Base-by-base conservation (phyloP, 805 yeast species). In the Suhomyces tanzawaensis region DNA sequence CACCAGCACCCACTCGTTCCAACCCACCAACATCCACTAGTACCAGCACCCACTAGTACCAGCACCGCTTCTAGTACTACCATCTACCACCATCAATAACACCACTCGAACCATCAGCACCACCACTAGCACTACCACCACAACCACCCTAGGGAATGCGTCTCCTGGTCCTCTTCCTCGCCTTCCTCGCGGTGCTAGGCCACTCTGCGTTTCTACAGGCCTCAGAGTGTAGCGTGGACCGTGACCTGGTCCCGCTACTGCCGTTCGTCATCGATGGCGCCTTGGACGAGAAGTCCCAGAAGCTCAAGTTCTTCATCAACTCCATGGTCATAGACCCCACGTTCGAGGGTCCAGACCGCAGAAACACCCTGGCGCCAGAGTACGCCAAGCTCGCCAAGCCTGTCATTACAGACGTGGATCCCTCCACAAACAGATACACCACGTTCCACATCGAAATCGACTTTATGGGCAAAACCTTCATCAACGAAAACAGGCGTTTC, bases 401-500 rank as follows among this genome's bases (percentile, higher is more conserved):
- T 12, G 37, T 58, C 3, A 66, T 75, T 7, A 46, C 58, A 11
- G 81, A 76, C 42, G 72, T 74, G 22, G 66, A 76, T 46, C 8
- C 45, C 2, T 54, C 66, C 3, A 69, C 79, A 1, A 74, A 75
- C 51, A 64, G 57, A 44, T 75, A 55, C 49, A 73, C 81, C 7
- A 72, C 79, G 2, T 51, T 76, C 29, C 76, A 72, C 37, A 71
- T 72, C 9, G 59, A 62, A 25, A 54, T 74, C 7, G 62, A 60
- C 32, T 74, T 69, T 47, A 60, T 64, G 53, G 78, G 75, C 13
- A 66, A 69, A 29, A 52, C 55, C 18, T 51, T 74, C 6, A 48
- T 60, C 8, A 65, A 63, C 41, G 67, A 69, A 26, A 67, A 66
- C 44, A 45, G 57, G 15, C 53, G 79, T 15, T 57, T 76, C 27